Base-by-base conservation (phyloP, 2,329 filamentous ascomycete genomes). In the Decorospora gaudefroyi region DNA sequence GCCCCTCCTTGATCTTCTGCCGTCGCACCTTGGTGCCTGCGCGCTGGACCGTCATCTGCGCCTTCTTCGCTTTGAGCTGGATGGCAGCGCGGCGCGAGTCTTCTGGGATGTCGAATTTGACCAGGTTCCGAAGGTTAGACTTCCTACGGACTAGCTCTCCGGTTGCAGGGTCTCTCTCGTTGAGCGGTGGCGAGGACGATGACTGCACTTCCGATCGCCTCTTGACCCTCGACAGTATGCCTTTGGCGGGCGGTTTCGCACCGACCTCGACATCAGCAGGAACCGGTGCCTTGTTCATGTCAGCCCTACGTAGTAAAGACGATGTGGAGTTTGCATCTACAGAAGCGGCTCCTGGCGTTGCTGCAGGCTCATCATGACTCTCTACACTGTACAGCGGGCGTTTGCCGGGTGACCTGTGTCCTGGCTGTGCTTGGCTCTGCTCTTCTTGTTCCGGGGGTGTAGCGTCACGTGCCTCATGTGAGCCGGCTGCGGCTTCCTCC, bases 1-100 rank as follows among this genome's bases (percentile, higher is more conserved):
- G 78, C 4, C 84, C 84, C 53, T 83, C 77, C 35, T 72, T 71
- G 30, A 73, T 61, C 47, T 69, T 72, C 38, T 65, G 58, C 38
- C 74, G 70, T 16, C 74, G 61, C 16, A 76, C 46, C 17, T 55
- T 65, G 10, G 59, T 62, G 1, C 62, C 60, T 12, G 68, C 59
- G 16, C 63, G 64, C 50, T 67, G 65, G 8, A 69, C 59, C 9
- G 62, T 65, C 58, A 70, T 65, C 44, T 74, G 70, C 3, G 69
- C 67, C 32, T 70, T 60, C 40, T 68, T 69, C 6, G 71, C 70
- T 40, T 67, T 68, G 31, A 71, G 53, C 25, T 72, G 69, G 4
- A 73, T 55, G 15, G 68, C 64, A 16, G 67, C 66, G 4, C 66
- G 67, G 29, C 61, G 63, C 7, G 67, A 68, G 19, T 72, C 68